Conservation (phyloP, 2,329 filamentous ascomycete species). For the Sporothrix inflata region DNA sequence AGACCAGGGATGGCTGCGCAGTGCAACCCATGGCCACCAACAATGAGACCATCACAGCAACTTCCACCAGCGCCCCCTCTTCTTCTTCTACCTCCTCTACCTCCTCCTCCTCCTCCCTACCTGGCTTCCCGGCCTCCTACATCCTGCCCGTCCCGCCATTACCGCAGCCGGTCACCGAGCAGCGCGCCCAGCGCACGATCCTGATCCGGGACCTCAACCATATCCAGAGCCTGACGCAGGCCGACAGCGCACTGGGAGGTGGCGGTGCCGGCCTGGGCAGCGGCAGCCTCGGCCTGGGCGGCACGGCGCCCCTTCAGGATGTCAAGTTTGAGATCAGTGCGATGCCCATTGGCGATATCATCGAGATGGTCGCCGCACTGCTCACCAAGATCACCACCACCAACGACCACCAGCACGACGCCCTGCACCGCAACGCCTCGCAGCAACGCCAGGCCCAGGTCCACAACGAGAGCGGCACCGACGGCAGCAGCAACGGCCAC, state of each 20-base stretch:
- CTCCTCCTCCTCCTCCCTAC: not conserved
- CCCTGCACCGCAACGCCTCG: slow-evolving; percentile 72
- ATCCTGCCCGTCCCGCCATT: slow-evolving; percentile 37
- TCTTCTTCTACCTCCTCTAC: not conserved
- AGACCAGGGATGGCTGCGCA: slow-evolving; percentile 23
- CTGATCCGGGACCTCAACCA: slow-evolving; percentile 87
- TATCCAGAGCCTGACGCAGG: slow-evolving; percentile 83
- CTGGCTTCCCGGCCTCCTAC: not conserved
- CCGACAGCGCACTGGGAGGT: slow-evolving; percentile 67
- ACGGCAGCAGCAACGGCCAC: not conserved
- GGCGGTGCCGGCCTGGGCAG: slow-evolving; percentile 54
- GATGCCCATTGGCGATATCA: slow-evolving; percentile 96
- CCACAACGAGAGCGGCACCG: slow-evolving; percentile 42
- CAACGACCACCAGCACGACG: slow-evolving; percentile 92
- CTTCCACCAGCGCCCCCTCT: slow-evolving; percentile 27
- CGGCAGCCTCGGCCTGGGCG: slow-evolving; percentile 54
- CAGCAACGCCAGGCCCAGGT: slow-evolving; percentile 51
- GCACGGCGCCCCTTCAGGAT: slow-evolving; percentile 54
- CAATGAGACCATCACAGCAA: slow-evolving; percentile 31
- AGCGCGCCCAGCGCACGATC: slow-evolving; percentile 60
- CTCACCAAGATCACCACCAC: slow-evolving; percentile 97
- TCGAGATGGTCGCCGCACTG: slow-evolving; percentile 97
- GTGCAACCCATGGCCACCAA: slow-evolving; percentile 23
- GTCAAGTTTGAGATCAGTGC: slow-evolving; percentile 90
- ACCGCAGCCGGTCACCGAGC: slow-evolving; percentile 37